Evolutionary conservation across 345 rosid species (phyloP), one percentile per base, ranked within the genome.

Genomic region (Lagerstroemia speciosa): DNA sequence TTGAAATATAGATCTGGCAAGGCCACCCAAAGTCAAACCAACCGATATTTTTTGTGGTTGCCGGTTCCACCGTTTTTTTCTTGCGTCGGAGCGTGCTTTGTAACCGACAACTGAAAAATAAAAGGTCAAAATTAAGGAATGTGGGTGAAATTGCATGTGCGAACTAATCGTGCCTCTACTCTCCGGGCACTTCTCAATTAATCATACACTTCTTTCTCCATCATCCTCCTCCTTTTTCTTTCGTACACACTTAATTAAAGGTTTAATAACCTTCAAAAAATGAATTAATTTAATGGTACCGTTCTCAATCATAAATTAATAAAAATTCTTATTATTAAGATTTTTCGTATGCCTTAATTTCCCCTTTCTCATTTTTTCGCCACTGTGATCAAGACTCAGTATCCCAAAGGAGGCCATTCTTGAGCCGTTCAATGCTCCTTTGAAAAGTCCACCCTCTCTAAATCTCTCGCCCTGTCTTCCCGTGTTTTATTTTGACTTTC

Each of bases 401-500:
- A 55, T 8, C 61, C 61, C 61, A 55, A 55, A 71, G 73, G 36
- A 11, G 62, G 46, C 73, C 68, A 71, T n/a, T 27, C 37, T 71
- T 71, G 73, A 71, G 73, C 68, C 68, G 7, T 71, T 64, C 63
- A 64, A 71, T 34, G 5, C 62, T 30, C 32, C 34, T 48, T 55
- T 55, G 61, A 67, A 71, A 61, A 61, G 34, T 37, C 48, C 46
- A 8, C 53, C 62, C 65, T 41, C 72, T 69, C 64, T 33, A 41
- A 50, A 29, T 33, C 11, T 55, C 64, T 27, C 53, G 24, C 65
- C 62, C 52, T 43, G n/a, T n/a, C n/a, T n/a, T n/a, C 24, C 63
- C 74, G 74, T 52, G 40, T 52, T 34, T 14, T 24, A 19, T 26
- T 71, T 71, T 71, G 69, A 71, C 74, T 64, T 71, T 65, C 53